These are phyloP conservation scores for Entomortierella parvispora DNA, from an alignment of 192 early-diverging fungal species.

Conservation along the genomic window DNA sequence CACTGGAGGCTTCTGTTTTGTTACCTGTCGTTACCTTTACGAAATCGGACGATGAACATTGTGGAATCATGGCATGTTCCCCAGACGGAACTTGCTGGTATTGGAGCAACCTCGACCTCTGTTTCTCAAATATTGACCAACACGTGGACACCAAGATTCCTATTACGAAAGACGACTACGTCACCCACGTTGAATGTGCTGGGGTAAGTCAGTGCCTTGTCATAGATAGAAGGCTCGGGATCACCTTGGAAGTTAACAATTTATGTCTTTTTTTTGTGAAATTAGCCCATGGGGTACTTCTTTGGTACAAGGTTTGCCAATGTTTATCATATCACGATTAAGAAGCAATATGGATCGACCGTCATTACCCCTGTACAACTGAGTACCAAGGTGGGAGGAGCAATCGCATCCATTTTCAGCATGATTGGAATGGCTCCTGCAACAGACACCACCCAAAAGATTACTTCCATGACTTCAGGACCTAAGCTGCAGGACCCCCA, in stretches of 20 bases:
- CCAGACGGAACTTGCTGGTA: constrained; percentile 48
- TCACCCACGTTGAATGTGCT: constrained; percentile 38
- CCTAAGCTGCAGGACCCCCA: constrained; percentile 38
- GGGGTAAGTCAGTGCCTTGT: constrained; percentile 26
- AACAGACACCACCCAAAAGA: constrained; percentile 32
- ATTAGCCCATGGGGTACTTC: constrained; percentile 46
- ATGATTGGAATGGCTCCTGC: constrained; percentile 33
- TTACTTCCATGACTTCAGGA: constrained; percentile 35
- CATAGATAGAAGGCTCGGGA: too few species aligned
- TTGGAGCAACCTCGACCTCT: constrained; percentile 50
- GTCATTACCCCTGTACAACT: constrained; percentile 11
- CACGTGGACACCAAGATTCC: constrained; percentile 36
- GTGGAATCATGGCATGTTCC: constrained; percentile 40
- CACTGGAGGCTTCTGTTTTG: constrained; percentile 13
- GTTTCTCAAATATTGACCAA: constrained; percentile 35
- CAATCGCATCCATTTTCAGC: constrained; percentile 36
- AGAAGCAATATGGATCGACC: constrained; percentile 25
- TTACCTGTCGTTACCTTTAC: constrained; percentile 44
- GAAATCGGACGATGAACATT: constrained; percentile 31
- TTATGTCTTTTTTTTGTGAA: background rate
- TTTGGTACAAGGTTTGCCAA: constrained; percentile 22
- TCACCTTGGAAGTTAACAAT: too few species aligned
- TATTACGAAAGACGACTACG: constrained; percentile 24
- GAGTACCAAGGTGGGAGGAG: constrained; percentile 11
- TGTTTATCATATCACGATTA: constrained; percentile 30